Evolutionary conservation across 768 basidiomycete species (phyloP).

Genomic region (Serendipita sp.): DNA sequence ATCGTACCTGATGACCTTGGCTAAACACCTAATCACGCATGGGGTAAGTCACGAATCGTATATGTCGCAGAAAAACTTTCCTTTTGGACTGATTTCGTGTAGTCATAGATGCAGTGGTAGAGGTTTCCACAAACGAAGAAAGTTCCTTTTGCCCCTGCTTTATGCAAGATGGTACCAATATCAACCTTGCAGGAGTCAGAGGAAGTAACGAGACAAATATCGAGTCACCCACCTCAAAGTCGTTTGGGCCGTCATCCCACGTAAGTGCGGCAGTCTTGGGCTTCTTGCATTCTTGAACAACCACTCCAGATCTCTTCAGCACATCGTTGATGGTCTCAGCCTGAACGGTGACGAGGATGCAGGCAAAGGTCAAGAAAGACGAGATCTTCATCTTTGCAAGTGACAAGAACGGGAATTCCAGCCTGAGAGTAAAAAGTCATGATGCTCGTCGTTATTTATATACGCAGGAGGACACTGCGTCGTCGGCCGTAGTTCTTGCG

Average conservation of each 20-base stretch:
- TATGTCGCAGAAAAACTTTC: background rate
- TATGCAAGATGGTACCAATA: slow-evolving; percentile 9
- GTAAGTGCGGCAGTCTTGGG: background rate
- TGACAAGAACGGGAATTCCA: no score
- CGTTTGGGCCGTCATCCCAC: background rate
- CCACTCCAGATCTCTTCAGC: background rate
- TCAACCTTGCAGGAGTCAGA: background rate
- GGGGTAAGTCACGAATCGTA: background rate
- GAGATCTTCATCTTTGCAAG: background rate
- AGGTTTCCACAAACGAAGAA: slow-evolving; percentile 21
- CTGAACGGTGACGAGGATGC: background rate
- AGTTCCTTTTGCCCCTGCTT: slow-evolving; percentile 24
- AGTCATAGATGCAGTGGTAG: slow-evolving; percentile 4
- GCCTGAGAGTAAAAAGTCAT: no score
- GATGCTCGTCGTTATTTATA: no score
- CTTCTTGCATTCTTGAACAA: background rate
- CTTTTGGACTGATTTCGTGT: background rate
- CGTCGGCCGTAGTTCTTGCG: no score
- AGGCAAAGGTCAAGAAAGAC: background rate
- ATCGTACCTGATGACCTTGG: slow-evolving; percentile 3
- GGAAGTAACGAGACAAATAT: background rate
- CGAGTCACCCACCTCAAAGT: background rate
- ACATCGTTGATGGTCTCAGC: background rate
- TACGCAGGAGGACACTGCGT: no score
- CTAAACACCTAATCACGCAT: background rate